Conservation (phyloP, 345 rosid genomes). For the Odontarrhena argentea region DNA sequence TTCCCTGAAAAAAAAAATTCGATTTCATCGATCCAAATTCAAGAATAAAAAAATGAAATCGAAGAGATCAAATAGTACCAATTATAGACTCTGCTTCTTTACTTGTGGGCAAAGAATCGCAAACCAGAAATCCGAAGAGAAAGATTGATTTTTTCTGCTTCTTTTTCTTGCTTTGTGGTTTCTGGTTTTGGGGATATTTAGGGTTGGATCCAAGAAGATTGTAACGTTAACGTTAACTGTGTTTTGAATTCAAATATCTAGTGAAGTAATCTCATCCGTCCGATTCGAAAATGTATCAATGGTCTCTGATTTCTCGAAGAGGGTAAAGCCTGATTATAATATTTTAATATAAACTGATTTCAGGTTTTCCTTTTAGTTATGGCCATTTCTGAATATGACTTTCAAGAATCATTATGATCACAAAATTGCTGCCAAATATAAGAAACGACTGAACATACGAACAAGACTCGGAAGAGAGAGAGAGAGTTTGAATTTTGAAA, state of each 20-base stretch:
- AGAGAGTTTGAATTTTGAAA: no score
- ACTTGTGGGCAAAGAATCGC: slow-evolving; percentile 2
- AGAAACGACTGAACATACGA: no score
- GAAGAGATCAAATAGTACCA: neutral
- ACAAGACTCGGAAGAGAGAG: no score
- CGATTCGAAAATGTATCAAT: slow-evolving; percentile 29
- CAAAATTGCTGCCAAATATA: no score
- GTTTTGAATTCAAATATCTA: slow-evolving; percentile 38
- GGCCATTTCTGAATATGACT: neutral
- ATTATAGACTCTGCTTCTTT: slow-evolving; percentile 9
- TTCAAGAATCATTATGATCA: slow-evolving; percentile 2
- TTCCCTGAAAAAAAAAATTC: slow-evolving; percentile 16
- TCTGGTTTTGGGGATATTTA: slow-evolving; percentile 27
- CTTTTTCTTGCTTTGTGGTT: slow-evolving; percentile 7
- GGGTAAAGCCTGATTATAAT: slow-evolving; percentile 11
- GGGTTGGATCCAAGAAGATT: slow-evolving; percentile 24
- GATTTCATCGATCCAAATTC: neutral
- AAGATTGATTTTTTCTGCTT: slow-evolving; percentile 1
- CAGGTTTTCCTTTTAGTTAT: slow-evolving; percentile 10
- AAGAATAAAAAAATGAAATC: neutral
- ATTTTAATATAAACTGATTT: slow-evolving; percentile 7
- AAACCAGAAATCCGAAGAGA: slow-evolving; percentile 6
- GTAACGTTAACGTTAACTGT: slow-evolving; percentile 38
- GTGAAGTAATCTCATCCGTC: slow-evolving; percentile 19
- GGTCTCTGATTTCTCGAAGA: slow-evolving; percentile 29